Percentiles rank a stretch among this genome's conserved stretches.
Evolutionary conservation across 257 asterid genomes (phyloP).

Genomic region (Pogostemon cablin): DNA sequence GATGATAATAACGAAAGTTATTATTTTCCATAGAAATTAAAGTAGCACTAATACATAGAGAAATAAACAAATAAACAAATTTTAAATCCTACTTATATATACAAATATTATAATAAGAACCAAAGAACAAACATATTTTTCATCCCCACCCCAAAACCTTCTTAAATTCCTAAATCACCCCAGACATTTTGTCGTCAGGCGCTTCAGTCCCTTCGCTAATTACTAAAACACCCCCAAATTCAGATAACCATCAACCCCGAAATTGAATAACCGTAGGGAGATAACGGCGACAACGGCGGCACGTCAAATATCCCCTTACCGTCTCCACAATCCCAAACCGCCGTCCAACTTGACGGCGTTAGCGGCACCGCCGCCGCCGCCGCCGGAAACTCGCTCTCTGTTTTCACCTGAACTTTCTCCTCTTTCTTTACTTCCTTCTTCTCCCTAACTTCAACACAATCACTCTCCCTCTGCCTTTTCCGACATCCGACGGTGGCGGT

Average conservation of each 20-base stretch:
- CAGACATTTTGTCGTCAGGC: constrained; percentile 52
- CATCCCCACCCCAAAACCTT: constrained; percentile 12
- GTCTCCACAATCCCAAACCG: constrained; percentile 79
- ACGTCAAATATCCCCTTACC: constrained; percentile 82
- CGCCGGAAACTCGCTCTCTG: constrained; percentile 26
- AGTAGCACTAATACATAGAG: neutral
- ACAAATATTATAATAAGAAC: constrained; percentile 18
- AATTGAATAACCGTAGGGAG: constrained; percentile 46
- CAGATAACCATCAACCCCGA: constrained; percentile 38
- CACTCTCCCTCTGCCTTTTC: constrained; percentile 58
- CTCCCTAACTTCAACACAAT: constrained; percentile 29
- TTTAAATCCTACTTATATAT: neutral
- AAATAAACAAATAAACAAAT: constrained; percentile 43
- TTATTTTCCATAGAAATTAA: neutral
- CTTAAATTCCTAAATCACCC: constrained; percentile 41
- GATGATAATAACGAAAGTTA: constrained; percentile 3
- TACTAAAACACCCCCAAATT: neutral
- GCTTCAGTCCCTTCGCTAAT: constrained; percentile 26
- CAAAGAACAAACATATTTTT: too few relatives aligned
- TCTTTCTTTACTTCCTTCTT: constrained; percentile 47
- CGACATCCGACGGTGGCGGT: constrained; percentile 3
- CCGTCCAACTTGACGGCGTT: constrained; percentile 88
- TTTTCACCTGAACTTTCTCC: constrained; percentile 28
- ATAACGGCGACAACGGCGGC: constrained; percentile 77
- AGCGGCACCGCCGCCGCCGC: constrained; percentile 54